These are phyloP conservation scores for Trichosanthes cucumerina DNA, from an alignment of 306 rosid genomes.

Conservation along the genomic window DNA sequence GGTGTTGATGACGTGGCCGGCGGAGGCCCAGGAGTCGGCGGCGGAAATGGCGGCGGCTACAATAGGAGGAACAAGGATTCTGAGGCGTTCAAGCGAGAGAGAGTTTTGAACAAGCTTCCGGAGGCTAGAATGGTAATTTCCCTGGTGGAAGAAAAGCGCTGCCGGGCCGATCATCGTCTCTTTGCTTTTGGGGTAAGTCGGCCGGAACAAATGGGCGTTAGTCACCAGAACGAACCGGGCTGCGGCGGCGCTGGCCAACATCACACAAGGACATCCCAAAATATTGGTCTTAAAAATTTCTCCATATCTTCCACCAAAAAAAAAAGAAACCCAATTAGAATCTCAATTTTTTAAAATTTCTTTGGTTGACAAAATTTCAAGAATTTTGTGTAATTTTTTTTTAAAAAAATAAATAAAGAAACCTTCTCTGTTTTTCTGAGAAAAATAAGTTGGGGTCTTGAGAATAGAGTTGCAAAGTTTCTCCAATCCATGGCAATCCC, in stretches of 20 bases:
- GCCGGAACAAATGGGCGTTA: slow-evolving; percentile 69
- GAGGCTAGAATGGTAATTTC: slow-evolving; percentile 49
- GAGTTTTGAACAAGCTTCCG: slow-evolving; percentile 61
- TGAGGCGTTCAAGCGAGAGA: slow-evolving; percentile 39
- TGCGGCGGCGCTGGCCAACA: slow-evolving; percentile 81
- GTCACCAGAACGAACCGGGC: slow-evolving; percentile 72
- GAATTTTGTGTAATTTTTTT: neutral
- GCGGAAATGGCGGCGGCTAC: slow-evolving; percentile 43
- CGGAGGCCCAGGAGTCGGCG: slow-evolving; percentile 50
- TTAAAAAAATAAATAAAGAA: neutral
- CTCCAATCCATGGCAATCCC: slow-evolving; percentile 83
- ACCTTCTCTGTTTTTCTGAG: slow-evolving; percentile 68
- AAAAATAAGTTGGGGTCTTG: slow-evolving; percentile 68
- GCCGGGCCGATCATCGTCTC: slow-evolving; percentile 80
- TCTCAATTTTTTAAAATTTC: neutral
- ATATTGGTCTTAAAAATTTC: slow-evolving; percentile 70
- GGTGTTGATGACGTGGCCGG: slow-evolving; percentile 29
- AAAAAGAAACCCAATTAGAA: neutral
- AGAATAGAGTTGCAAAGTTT: slow-evolving; percentile 77
- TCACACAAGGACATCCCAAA: slow-evolving; percentile 72
- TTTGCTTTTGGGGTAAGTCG: slow-evolving; percentile 84
- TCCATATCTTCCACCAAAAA: slow-evolving; percentile 42
- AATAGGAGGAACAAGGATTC: slow-evolving; percentile 35
- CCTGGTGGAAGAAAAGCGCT: slow-evolving; percentile 89
- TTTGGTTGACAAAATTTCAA: neutral